Base-by-base conservation (phyloP, 306 rosid genomes). In the Luffa acutangula region DNA sequence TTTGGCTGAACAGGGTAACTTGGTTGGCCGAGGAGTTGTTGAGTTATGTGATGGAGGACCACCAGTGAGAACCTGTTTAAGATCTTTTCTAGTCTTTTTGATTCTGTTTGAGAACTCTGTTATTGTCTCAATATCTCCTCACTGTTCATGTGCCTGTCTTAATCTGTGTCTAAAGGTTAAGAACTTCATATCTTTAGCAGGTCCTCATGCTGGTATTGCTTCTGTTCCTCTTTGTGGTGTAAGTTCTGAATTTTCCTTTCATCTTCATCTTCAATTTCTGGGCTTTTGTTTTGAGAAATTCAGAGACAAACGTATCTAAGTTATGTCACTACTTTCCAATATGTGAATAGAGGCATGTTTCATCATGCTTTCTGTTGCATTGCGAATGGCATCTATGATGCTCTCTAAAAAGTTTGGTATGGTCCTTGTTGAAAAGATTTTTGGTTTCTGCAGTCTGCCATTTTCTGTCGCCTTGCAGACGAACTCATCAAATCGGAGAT, bases 151-250 rank as follows among this genome's bases (percentile, higher is more conserved):
- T 45, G 7, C 39, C 5, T 21, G n/a, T 43, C 54, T 20, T 45
- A 1, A 2, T 21, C 41, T 75, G 43, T 14, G 33, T 56, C 10
- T 83, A 54, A 95, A 96, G 99, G 92, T 93, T 33, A 89, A 89
- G 80, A 96, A 90, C 77, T 90, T 85, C 4, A 56, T 96, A 81
- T 96, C 99, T 81, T 78, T 96, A 78, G 97, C 83, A 6, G 99
- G 99, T 49, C 99, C 98, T 81, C 98, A 93, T 84, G 98, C 98
- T 49, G 99, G 98, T 71, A 86, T 87, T 56, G 99, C 96, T 78
- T 90, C 98, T 15, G 94, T 93, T 83, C 99, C 99, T 75, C 88
- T 87, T 3, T 96, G 99, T 82, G 98, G 99, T 72, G 99, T 93
- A 88, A 93, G 99, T 91, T 45, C n/a, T 74, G 64, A 49, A 17